Conservation (phyloP, 371 early-diverging fungal genomes). For the Zancudomyces culisetae region DNA sequence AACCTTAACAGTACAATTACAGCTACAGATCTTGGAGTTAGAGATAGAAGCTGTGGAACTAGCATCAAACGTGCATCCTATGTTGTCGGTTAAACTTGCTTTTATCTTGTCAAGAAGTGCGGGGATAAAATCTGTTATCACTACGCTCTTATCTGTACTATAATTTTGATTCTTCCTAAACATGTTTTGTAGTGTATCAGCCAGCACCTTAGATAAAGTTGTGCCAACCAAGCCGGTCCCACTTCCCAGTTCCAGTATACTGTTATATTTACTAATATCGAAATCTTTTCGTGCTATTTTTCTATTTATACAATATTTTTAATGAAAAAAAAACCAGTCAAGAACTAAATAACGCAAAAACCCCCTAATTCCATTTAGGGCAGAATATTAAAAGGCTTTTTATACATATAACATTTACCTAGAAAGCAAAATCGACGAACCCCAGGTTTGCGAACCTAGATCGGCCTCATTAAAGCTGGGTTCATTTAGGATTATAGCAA, state of each 20-base stretch:
- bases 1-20: background rate
- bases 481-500: conserved; percentile 7
- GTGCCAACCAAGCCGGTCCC: conserved; percentile 13
- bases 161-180: too few relatives aligned
- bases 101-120: conserved; percentile 5
- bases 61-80: background rate
- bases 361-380: too few relatives aligned
- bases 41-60: background rate
- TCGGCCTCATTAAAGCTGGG: conserved; percentile 12
- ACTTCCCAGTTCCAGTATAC: conserved; percentile 10
- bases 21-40: too few relatives aligned
- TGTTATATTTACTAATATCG: conserved; percentile 1
- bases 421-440: conserved; percentile 8
- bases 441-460: conserved; percentile 13
- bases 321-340: background rate
- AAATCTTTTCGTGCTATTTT: conserved; percentile 6
- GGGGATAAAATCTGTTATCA: conserved; percentile 11
- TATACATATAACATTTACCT: background rate
- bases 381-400: background rate
- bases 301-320: background rate
- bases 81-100: conserved; percentile 2
- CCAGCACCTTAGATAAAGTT: conserved; percentile 1
- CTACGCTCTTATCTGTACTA: background rate
- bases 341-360: background rate
- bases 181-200: too few relatives aligned